phyloP scores from a whole-genome alignment of 768 basidiomycete genomes.

The Lactifluus pinguis region DNA sequence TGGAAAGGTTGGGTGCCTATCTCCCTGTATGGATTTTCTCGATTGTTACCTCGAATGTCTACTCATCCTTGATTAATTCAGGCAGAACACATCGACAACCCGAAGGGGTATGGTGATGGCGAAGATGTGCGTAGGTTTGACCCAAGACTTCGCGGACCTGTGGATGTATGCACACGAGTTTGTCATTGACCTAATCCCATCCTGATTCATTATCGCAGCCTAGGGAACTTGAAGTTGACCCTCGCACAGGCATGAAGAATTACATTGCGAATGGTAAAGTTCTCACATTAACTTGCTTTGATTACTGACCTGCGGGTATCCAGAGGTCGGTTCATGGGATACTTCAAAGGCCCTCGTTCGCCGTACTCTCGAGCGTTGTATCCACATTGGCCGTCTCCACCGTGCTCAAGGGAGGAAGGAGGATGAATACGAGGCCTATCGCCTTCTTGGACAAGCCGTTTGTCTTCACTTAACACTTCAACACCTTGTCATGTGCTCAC shows the following conservation, averaged over 20 bases:
- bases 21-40: slow-evolving; percentile 48
- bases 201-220: slow-evolving; percentile 35
- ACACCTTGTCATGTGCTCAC: neutral
- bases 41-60: too few species aligned
- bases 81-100: slow-evolving; percentile 89
- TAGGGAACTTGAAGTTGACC: slow-evolving; percentile 78
- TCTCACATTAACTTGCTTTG: neutral
- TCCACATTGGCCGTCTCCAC: slow-evolving; percentile 63
- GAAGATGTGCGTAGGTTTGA: slow-evolving; percentile 78
- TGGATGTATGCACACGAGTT: slow-evolving; percentile 45
- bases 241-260: slow-evolving; percentile 87
- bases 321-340: slow-evolving; percentile 74
- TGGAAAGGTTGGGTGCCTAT: slow-evolving; percentile 74
- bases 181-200: neutral
- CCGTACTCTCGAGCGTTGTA: slow-evolving; percentile 66
- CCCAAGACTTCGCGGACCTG: slow-evolving; percentile 67
- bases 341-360: slow-evolving; percentile 76
- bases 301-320: neutral
- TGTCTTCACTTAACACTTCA: neutral
- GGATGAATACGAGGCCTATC: slow-evolving; percentile 71
- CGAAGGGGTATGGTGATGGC: slow-evolving; percentile 79
- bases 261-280: slow-evolving; percentile 18
- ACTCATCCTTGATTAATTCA: slow-evolving; percentile 21
- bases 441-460: slow-evolving; percentile 66
- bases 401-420: slow-evolving; percentile 48